A percentile compares a stretch with the other conserved stretches of the same genome.
Conservation (phyloP, 345 rosid species). For the Clarkia xantiana region DNA sequence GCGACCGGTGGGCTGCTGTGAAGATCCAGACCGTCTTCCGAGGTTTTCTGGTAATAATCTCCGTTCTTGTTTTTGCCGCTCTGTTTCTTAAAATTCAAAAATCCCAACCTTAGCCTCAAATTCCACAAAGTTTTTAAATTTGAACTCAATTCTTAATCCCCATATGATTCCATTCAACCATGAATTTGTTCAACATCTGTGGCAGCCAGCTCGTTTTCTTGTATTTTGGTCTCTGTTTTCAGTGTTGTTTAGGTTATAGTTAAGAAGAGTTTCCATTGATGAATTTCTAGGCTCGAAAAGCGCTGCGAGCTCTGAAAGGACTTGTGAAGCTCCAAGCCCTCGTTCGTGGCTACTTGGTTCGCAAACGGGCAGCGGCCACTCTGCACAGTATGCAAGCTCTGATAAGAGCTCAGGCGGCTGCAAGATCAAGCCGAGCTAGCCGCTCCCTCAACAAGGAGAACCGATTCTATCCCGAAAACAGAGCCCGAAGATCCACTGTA, state of each 20-base stretch:
- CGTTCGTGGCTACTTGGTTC: slow-evolving; percentile 61
- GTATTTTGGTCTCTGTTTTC: too few relatives aligned
- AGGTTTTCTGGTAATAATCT: slow-evolving; percentile 43
- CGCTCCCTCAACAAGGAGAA: slow-evolving; percentile 30
- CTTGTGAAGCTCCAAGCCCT: slow-evolving; percentile 66
- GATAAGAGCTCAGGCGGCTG: slow-evolving; percentile 45
- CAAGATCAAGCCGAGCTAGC: slow-evolving; percentile 30
- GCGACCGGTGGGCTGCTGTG: slow-evolving; percentile 37
- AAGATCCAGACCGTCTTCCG: slow-evolving; percentile 50
- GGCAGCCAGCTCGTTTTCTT: too few relatives aligned
- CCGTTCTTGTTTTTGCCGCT: neutral
- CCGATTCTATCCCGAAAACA: slow-evolving; percentile 14
- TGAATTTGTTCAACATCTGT: too few relatives aligned
- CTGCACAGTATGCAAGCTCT: slow-evolving; percentile 57
- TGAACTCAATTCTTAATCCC: too few relatives aligned
- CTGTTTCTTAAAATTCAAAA: too few relatives aligned
- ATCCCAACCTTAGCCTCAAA: too few relatives aligned
- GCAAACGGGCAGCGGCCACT: slow-evolving; percentile 56
- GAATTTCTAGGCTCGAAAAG: slow-evolving; percentile 48
- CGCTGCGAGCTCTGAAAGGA: slow-evolving; percentile 63
- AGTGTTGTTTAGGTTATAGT: too few relatives aligned
- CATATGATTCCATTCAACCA: too few relatives aligned
- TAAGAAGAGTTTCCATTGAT: neutral
- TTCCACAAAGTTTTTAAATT: too few relatives aligned
- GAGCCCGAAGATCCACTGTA: slow-evolving; percentile 31